Conservation (phyloP, 306 rosid genomes). For the Abrus pulchellus region DNA sequence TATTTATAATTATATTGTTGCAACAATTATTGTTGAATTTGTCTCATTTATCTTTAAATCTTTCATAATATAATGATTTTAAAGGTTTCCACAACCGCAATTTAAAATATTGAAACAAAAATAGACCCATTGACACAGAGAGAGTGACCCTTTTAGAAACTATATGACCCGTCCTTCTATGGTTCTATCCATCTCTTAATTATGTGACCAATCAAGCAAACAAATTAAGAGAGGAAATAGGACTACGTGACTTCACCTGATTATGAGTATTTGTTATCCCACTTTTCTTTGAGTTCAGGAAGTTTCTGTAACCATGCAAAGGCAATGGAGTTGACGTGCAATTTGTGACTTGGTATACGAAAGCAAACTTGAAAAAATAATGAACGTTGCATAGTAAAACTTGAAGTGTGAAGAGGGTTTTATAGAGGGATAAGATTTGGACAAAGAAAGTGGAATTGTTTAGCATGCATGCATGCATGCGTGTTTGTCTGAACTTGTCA, state of each 20-base stretch:
- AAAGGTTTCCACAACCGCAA: neutral
- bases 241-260: conserved; percentile 49
- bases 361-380: conserved; percentile 30
- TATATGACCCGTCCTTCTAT: neutral
- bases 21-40: neutral
- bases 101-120: neutral
- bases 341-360: neutral
- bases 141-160: conserved; percentile 38
- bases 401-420: conserved; percentile 23
- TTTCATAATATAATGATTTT: neutral
- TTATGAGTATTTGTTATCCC: neutral
- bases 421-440: conserved; percentile 28
- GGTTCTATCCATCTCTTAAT: conserved; percentile 16
- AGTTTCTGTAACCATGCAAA: conserved; percentile 38
- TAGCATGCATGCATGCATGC: conserved; percentile 26
- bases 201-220: conserved; percentile 24
- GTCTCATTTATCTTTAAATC: neutral
- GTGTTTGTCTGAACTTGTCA: conserved; percentile 59
- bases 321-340: conserved; percentile 41
- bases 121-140: neutral
- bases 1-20: neutral
- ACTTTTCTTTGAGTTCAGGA: neutral
- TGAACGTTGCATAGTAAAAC: conserved; percentile 36
- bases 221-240: neutral
- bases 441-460: conserved; percentile 25